Evolutionary conservation across 352 stramenopile genomes (phyloP), one percentile per base, ranked within the genome.

Genomic region (Halophytophthora polymorphica): DNA sequence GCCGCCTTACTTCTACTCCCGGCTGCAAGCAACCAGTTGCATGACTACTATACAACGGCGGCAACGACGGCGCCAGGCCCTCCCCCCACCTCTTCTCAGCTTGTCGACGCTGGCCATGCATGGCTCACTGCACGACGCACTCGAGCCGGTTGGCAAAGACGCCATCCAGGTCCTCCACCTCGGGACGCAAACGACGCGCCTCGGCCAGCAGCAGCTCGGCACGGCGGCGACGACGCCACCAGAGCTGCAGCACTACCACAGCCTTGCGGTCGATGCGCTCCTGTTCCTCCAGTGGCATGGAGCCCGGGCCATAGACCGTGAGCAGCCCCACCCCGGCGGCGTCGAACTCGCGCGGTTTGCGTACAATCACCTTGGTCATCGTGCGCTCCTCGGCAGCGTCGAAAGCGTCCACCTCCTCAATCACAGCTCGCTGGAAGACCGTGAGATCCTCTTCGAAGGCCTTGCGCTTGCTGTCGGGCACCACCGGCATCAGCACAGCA

Each of bases 271-370:
- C 83, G 52, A 95, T 93, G 19, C 79, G 82, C 36, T 90, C 78
- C 61, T 95, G 85, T 46, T 95, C 83, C 77, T 95, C 85, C 60
- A 90, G 70, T n/a, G 85, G 85, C 31, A 93, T 69, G n/a, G 83
- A 90, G 33, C 85, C 85, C 3, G 85, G 81, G 3, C 85, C 85
- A 47, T 95, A 95, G 31, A 92, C 74, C 11, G 79, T 87, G 8
- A 95, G 56, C 25, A 95, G 62, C 2, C 85, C 85, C 19, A 95
- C 70, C 22, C 79, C 77, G 44, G 75, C 64, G 14, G 73, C 55
- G n/a, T 93, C 68, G 37, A 95, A 95, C 53, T 79, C 77, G 22
- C 85, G 83, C 45, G 85, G 85, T 58, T 91, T 90, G 25, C 85
- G 71, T 41, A 95, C 77, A 35, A 92, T 93, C 56, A 78, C 41